Evolutionary conservation across 1,284 basidiomycete genomes (phyloP).

Genomic region (Fomitopsis betulina): DNA sequence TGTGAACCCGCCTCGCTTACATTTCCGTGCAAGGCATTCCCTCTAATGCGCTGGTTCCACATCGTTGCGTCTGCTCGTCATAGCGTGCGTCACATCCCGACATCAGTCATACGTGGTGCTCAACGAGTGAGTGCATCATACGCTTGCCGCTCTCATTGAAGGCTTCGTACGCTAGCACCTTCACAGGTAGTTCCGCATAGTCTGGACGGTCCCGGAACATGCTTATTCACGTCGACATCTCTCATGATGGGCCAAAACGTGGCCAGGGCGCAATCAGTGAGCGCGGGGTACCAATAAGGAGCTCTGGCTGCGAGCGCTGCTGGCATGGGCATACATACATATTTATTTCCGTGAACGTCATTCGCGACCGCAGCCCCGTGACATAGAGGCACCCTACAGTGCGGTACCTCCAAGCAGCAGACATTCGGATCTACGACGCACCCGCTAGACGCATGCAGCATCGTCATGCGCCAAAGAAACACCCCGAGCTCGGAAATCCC

Average conservation of each 20-base stretch:
- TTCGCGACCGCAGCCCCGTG: neutral
- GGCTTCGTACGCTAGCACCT: neutral
- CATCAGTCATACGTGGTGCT: too few relatives aligned
- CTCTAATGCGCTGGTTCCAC: neutral
- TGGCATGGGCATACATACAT: too few relatives aligned
- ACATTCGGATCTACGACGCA: neutral
- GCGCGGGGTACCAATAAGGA: too few relatives aligned
- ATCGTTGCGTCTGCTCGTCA: neutral
- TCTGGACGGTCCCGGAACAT: neutral
- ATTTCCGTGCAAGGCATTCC: neutral
- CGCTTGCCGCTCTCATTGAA: neutral
- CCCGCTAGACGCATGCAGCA: neutral
- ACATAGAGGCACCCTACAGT: neutral
- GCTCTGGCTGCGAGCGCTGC: too few relatives aligned
- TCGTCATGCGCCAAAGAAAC: neutral
- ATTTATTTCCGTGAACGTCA: neutral
- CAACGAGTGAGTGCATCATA: neutral
- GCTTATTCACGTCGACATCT: neutral
- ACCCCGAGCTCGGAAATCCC: neutral
- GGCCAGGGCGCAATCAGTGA: neutral
- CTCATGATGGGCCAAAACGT: neutral
- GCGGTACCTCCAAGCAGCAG: neutral
- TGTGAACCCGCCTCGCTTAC: constrained; percentile 1
- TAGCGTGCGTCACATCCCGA: neutral
- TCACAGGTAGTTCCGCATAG: neutral